A percentile compares a stretch with the other conserved stretches of the same genome.
Evolutionary conservation across 2,329 filamentous ascomycete species (phyloP).

Genomic region (Eurotiales sp.): DNA sequence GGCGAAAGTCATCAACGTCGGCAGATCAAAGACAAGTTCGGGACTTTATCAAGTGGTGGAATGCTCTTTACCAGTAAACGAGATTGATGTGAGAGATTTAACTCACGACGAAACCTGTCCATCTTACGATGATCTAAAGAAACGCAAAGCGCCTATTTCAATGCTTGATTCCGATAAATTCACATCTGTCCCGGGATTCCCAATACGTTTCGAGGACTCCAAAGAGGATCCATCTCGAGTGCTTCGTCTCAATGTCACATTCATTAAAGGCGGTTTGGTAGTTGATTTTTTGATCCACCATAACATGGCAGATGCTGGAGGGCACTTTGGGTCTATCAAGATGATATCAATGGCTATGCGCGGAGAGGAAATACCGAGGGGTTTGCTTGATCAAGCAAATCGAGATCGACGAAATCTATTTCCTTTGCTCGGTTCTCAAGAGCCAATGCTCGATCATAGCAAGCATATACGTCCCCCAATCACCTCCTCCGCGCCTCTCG

Average conservation of each 20-base stretch:
- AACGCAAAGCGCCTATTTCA: conserved; percentile 8
- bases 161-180: conserved; percentile 5
- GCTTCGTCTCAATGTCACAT: conserved; percentile 3
- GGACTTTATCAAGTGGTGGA: conserved; percentile 1
- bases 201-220: conserved; percentile 3
- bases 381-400: conserved; percentile 21
- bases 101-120: not conserved
- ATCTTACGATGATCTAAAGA: conserved; percentile 7
- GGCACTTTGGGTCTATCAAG: conserved; percentile 1
- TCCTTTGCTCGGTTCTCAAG: conserved; percentile 22
- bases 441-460: conserved; percentile 31
- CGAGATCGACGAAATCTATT: conserved; percentile 25
- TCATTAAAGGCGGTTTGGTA: conserved; percentile 10
- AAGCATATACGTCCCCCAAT: conserved; percentile 23
- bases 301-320: conserved; percentile 17
- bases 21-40: conserved; percentile 1
- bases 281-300: conserved; percentile 13
- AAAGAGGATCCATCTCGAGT: conserved; percentile 5
- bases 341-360: conserved; percentile 12
- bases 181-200: conserved; percentile 6
- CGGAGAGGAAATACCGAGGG: conserved; percentile 2
- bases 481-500: conserved; percentile 22
- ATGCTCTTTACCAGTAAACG: not conserved
- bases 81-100: conserved; percentile 2
- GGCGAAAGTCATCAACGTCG: conserved; percentile 18